These are phyloP conservation scores for Candida sp. DNA, from an alignment of 1,139 yeast species.

Conservation along the genomic window DNA sequence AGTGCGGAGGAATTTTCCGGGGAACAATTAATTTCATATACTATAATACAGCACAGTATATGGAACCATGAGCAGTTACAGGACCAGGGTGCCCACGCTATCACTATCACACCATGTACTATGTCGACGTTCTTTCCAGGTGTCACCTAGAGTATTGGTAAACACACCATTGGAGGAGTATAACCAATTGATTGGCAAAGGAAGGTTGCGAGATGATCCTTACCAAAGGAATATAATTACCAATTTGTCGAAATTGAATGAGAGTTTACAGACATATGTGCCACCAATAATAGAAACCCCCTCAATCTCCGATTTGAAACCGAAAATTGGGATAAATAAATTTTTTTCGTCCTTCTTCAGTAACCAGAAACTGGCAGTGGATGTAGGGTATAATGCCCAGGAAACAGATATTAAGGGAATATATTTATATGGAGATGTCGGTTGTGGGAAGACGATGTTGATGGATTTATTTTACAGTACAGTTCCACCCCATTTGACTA, in stretches of 20 bases:
- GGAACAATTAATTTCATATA: neutral
- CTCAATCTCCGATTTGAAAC: conserved; percentile 40
- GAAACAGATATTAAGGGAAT: conserved; percentile 63
- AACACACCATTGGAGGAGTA: conserved; percentile 58
- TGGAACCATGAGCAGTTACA: neutral
- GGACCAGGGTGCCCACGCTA: neutral
- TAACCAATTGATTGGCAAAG: conserved; percentile 49
- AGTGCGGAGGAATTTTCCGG: neutral
- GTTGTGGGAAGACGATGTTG: conserved; percentile 97
- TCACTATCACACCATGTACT: neutral
- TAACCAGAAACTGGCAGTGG: conserved; percentile 8
- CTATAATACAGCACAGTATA: too few relatives aligned
- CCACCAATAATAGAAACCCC: conserved; percentile 60
- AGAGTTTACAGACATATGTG: conserved; percentile 38
- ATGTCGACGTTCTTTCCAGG: neutral
- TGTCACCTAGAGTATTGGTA: neutral
- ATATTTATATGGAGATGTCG: conserved; percentile 94
- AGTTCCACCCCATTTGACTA: conserved; percentile 71
- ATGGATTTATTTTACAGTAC: conserved; percentile 93
- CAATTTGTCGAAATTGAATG: conserved; percentile 51
- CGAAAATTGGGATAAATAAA: conserved; percentile 42
- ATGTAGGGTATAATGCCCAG: conserved; percentile 10
- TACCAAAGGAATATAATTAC: conserved; percentile 64
- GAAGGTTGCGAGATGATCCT: conserved; percentile 59
- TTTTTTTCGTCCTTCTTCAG: conserved; percentile 34